phyloP scores from a whole-genome alignment of 345 rosid genomes.

The Rhodamnia argentea region DNA sequence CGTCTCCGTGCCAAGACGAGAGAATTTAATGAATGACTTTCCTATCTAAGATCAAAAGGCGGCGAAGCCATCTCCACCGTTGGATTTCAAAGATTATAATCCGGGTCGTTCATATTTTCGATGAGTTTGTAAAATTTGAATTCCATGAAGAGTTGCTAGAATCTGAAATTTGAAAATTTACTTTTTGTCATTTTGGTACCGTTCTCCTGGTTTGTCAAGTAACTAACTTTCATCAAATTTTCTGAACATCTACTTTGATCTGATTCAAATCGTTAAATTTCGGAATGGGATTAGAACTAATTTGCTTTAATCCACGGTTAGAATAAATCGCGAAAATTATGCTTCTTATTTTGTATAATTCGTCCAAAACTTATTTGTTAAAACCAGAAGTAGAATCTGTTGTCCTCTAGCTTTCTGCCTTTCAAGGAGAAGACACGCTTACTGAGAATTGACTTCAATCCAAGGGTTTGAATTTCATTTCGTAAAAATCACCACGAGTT shows the following conservation, averaged over 20 bases:
- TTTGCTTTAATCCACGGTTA: not conserved
- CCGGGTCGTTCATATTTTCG: not conserved
- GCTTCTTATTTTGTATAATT: not conserved
- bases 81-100: not conserved
- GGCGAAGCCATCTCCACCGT: not conserved
- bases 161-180: too few relatives aligned
- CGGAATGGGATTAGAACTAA: not conserved
- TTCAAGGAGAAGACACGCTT: too few relatives aligned
- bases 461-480: too few relatives aligned
- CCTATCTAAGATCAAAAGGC: too few relatives aligned
- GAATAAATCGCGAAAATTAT: not conserved
- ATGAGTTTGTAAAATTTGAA: too few relatives aligned
- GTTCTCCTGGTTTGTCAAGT: not conserved
- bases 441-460: too few relatives aligned
- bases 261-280: not conserved
- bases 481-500: too few relatives aligned
- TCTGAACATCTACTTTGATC: not conserved
- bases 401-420: too few relatives aligned
- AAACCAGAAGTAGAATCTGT: too few relatives aligned
- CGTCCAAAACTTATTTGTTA: too few relatives aligned
- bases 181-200: not conserved
- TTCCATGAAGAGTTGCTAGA: too few relatives aligned
- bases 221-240: not conserved
- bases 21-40: too few relatives aligned
- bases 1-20: not conserved